Conservation (phyloP, 768 basidiomycete genomes). For the Pulveroboletus ravenelii region DNA sequence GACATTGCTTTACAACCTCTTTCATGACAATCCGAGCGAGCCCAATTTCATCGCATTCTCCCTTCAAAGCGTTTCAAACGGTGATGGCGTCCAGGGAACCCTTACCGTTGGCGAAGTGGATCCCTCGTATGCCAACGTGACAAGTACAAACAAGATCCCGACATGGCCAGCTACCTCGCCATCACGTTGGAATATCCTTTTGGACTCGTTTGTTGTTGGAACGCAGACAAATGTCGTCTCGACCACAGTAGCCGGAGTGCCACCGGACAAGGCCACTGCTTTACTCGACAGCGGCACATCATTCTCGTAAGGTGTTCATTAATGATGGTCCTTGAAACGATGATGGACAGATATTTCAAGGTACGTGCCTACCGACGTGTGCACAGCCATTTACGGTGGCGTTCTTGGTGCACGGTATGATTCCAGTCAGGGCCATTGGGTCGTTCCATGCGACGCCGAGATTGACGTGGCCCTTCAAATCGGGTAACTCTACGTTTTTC, state of each 20-base stretch:
- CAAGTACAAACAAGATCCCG: slow-evolving; percentile 53
- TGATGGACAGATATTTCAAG: slow-evolving; percentile 33
- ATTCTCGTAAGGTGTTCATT: slow-evolving; percentile 52
- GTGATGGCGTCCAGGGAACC: slow-evolving; percentile 55
- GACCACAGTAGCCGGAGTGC: slow-evolving; percentile 52
- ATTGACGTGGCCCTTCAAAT: slow-evolving; percentile 79
- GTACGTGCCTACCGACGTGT: slow-evolving; percentile 63
- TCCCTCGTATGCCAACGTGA: slow-evolving; percentile 54
- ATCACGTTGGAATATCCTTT: slow-evolving; percentile 67
- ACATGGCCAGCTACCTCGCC: slow-evolving; percentile 70
- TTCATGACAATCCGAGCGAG: slow-evolving; percentile 58
- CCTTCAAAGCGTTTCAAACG: slow-evolving; percentile 55
- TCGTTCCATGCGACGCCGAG: slow-evolving; percentile 68
- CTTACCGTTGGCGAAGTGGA: slow-evolving; percentile 76
- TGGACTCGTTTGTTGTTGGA: slow-evolving; percentile 69
- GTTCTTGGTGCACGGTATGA: slow-evolving; percentile 62
- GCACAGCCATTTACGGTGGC: slow-evolving; percentile 63
- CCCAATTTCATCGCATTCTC: slow-evolving; percentile 82
- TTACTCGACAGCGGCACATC: slow-evolving; percentile 81
- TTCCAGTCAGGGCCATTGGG: slow-evolving; percentile 53
- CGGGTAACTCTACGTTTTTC: slow-evolving; percentile 42
- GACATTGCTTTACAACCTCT: slow-evolving; percentile 71
- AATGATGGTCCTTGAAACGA: background rate
- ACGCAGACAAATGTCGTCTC: slow-evolving; percentile 47
- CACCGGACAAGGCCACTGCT: slow-evolving; percentile 66